These are phyloP conservation scores for Arthrobotrys megalospora DNA, from an alignment of 2,329 filamentous ascomycete species.

Conservation along the genomic window DNA sequence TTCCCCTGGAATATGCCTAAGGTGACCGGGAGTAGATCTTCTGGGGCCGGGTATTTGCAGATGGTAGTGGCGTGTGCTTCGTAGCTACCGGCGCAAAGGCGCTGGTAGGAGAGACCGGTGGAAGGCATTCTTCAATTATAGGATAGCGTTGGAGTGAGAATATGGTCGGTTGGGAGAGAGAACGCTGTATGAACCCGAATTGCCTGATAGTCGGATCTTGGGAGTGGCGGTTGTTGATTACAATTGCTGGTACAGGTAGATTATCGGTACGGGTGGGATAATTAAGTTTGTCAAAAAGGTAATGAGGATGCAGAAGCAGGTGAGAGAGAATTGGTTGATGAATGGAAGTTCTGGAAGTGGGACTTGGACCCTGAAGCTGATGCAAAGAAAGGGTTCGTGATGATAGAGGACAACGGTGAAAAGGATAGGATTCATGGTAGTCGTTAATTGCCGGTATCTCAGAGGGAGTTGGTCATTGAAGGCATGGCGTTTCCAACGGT, in stretches of 20 bases:
- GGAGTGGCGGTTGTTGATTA: not conserved
- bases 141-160: not conserved
- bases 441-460: no score
- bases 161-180: no score
- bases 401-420: not conserved
- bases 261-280: not conserved
- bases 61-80: slow-evolving; percentile 13
- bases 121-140: not conserved
- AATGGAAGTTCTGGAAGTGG: not conserved
- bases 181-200: no score
- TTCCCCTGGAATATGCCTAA: not conserved
- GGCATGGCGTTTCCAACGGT: no score
- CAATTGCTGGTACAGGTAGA: not conserved
- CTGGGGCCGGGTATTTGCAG: slow-evolving; percentile 4
- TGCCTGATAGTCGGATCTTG: no score
- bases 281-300: not conserved
- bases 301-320: not conserved
- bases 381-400: not conserved
- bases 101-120: not conserved
- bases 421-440: slow-evolving; percentile 5
- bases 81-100: slow-evolving; percentile 34
- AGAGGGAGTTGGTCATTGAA: no score
- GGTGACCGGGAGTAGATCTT: slow-evolving; percentile 10
- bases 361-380: not conserved
- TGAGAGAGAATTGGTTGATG: not conserved